These are phyloP conservation scores for Blepharisma japonicum DNA, from an alignment of 73 alveolate genomes.

Conservation along the genomic window DNA sequence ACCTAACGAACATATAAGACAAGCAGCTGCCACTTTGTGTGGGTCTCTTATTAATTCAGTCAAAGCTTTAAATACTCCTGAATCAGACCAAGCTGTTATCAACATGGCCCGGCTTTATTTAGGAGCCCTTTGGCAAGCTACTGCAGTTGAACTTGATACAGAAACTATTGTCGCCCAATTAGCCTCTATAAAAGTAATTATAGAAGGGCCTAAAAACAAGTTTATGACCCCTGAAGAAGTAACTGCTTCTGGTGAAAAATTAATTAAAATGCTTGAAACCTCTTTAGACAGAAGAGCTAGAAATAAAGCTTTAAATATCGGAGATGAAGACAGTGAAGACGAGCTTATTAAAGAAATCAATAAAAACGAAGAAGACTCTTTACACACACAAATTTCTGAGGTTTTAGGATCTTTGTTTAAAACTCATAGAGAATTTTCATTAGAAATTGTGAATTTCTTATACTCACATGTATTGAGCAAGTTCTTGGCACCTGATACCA, in stretches of 20 bases:
- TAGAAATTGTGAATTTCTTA: slow-evolving; percentile 37
- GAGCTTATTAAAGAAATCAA: slow-evolving; percentile 58
- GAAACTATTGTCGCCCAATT: slow-evolving; percentile 60
- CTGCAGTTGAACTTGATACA: slow-evolving; percentile 66
- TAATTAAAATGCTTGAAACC: slow-evolving; percentile 48
- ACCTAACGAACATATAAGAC: slow-evolving; percentile 71
- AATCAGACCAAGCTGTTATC: neutral
- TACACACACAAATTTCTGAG: slow-evolving; percentile 73
- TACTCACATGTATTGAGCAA: slow-evolving; percentile 48
- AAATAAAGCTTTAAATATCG: slow-evolving; percentile 57
- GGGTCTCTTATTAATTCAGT: slow-evolving; percentile 65
- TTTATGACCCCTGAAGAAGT: slow-evolving; percentile 29
- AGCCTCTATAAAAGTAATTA: slow-evolving; percentile 59
- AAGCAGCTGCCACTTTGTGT: slow-evolving; percentile 69
- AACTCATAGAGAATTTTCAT: slow-evolving; percentile 64
- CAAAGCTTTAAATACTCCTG: slow-evolving; percentile 35
- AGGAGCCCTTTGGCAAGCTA: slow-evolving; percentile 58
- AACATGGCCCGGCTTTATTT: slow-evolving; percentile 43
- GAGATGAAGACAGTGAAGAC: slow-evolving; percentile 71
- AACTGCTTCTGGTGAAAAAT: slow-evolving; percentile 9
- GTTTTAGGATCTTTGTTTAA: slow-evolving; percentile 76
- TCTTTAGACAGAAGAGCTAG: slow-evolving; percentile 69
- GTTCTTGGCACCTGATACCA: slow-evolving; percentile 41
- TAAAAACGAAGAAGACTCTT: slow-evolving; percentile 76
- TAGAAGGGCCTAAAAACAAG: slow-evolving; percentile 20